Evolutionary conservation across 2,329 filamentous ascomycete genomes (phyloP), one percentile per base, ranked within the genome.

Genomic region (Aspergillus sp.): DNA sequence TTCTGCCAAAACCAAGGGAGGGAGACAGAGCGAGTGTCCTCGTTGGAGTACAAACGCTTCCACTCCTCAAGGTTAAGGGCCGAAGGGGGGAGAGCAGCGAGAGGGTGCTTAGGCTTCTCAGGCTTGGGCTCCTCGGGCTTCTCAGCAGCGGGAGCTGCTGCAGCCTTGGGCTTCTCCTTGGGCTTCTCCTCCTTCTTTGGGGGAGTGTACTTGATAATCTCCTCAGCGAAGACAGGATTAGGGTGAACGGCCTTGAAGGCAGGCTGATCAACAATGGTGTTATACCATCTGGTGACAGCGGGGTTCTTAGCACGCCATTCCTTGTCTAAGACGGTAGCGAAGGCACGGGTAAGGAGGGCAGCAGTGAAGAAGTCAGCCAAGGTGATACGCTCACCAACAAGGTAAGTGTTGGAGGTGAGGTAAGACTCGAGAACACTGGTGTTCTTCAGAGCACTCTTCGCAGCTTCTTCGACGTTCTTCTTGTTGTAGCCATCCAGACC

Each of bases 1-100:
- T 94, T 88, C 77, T 96, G 83, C 91, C 91, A 98, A 84, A 98
- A 97, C 86, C 86, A 97, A 71, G 91, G 90, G 64, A 97, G 77
- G 62, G 91, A 88, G 55, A 78, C 83, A 55, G 83, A 77, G 48
- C 81, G 80, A 60, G 87, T 90, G 55, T 96, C 88, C 70, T 85
- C 81, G 83, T 98, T 98, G 65, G 93, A 98, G 83, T 94, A 98
- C 73, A 88, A 84, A 67, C 93, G 89, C 86, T 98, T 98, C 87
- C 85, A 95, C 76, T 98, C 93, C 68, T 98, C 93, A 48, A 98
- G 80, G 60, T 85, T 78, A 66, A 95, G 80, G 48, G 84, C 82
- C 52, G 93, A 76, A 9, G 36, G 12, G 69, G 83, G 82, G 47
- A 97, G 86, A 58, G 81, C 71, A 72, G 95, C 91, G 56, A 94